Conservation (phyloP, 2,329 filamentous ascomycete genomes). For the Microdochium bolleyi region DNA sequence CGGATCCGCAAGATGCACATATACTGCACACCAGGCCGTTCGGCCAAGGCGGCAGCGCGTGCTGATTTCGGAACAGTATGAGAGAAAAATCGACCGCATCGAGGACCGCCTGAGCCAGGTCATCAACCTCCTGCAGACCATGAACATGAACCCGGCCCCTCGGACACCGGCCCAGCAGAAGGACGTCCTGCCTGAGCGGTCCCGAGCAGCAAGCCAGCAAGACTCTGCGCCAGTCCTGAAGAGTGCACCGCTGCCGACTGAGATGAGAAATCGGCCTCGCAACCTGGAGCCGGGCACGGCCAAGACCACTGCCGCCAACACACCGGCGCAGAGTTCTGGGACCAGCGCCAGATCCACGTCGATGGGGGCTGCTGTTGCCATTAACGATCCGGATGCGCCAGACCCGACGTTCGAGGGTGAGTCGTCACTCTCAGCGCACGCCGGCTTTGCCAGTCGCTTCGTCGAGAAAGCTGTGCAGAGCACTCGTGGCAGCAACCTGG, state of each 20-base stretch:
- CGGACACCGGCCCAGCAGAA: neutral
- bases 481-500: neutral
- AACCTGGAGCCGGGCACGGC: neutral
- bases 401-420: neutral
- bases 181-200: neutral
- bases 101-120: neutral
- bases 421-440: neutral
- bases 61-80: neutral
- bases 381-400: neutral
- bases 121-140: neutral
- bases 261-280: neutral
- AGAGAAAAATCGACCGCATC: neutral
- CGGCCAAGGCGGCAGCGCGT: neutral
- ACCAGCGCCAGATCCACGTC: neutral
- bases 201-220: neutral
- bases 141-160: neutral
- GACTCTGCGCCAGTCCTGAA: neutral
- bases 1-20: neutral
- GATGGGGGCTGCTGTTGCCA: neutral
- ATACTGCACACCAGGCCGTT: neutral
- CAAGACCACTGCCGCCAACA: neutral
- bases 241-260: neutral
- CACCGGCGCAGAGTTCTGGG: neutral
- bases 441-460: neutral
- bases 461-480: neutral